A percentile compares a stretch with the other conserved stretches of the same genome.
phyloP scores from a whole-genome alignment of 2,329 filamentous ascomycete species.

The Emericellopsis atlantica region DNA sequence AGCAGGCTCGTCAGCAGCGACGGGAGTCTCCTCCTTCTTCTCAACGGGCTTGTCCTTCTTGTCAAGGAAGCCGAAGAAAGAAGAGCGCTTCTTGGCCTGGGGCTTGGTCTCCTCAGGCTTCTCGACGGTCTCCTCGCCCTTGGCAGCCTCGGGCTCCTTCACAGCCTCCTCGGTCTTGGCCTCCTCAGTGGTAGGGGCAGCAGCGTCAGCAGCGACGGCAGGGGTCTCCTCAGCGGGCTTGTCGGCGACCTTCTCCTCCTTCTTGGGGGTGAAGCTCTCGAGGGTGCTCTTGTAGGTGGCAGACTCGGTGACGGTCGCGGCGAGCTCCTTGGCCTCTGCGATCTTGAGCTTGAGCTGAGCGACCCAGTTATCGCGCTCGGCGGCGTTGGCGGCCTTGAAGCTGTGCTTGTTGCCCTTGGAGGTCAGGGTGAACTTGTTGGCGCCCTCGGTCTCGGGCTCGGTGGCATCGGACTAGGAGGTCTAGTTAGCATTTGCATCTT shows the following conservation, averaged over 20 bases:
- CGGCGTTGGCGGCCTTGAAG: constrained; percentile 66
- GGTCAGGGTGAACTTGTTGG: constrained; percentile 76
- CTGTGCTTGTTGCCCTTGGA: constrained; percentile 81
- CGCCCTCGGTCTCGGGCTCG: constrained; percentile 64
- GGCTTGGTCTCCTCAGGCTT: constrained; percentile 49
- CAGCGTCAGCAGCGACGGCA: constrained; percentile 11
- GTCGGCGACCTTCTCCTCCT: constrained; percentile 27
- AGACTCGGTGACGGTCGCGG: constrained; percentile 58
- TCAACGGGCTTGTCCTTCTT: constrained; percentile 42
- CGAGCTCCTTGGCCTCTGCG: constrained; percentile 72
- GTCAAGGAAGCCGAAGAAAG: constrained; percentile 51
- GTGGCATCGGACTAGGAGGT: constrained; percentile 38
- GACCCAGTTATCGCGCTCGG: constrained; percentile 90
- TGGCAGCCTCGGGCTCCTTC: constrained; percentile 17
- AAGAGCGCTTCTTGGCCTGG: constrained; percentile 52
- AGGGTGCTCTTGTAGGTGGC: constrained; percentile 83
- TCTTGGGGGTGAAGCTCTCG: constrained; percentile 51
- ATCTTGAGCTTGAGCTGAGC: constrained; percentile 71
- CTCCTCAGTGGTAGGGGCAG: constrained; percentile 17
- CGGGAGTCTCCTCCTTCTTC: constrained; percentile 21
- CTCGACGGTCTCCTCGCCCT: constrained; percentile 21
- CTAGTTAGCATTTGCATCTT: constrained; percentile 13
- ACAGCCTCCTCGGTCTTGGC: constrained; percentile 14
- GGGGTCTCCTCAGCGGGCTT: constrained; percentile 15
- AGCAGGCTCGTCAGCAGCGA: constrained; percentile 14